Base-by-base conservation (phyloP, 306 rosid genomes). In the Pyrus communis region DNA sequence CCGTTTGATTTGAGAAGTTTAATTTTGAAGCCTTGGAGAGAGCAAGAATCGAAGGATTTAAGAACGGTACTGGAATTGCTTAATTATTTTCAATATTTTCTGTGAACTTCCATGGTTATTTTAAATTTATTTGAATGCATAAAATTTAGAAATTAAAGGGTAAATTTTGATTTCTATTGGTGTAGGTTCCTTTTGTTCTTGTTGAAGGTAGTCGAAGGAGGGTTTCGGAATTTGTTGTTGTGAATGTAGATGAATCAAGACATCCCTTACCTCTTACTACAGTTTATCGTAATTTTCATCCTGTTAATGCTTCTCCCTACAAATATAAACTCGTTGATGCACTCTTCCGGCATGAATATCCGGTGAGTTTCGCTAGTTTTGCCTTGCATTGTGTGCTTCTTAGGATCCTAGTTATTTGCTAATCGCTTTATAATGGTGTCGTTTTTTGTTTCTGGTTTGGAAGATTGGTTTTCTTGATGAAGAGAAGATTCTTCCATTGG, bases 401-500 rank as follows among this genome's bases (percentile, higher is more conserved):
- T 11, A 4, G 75, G 33, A 21, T 4, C 14, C 22, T 14, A 22
- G 30, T 12, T 55, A 4, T 4, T 15, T 52, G 46, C 63, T 25
- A 25, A 25, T 46, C 52, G 4, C 5, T 13, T 45, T 46, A 4
- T 14, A 1, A 5, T 46, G 18, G 1, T 46, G 52, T 13, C 12
- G 12, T 9, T 42, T 9, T 46, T 14, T 5, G 52, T 14, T 46
- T 46, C 15, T 46, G 52, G 52, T 70, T 85, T 82, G 75, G 78
- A 83, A 95, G 99, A 89, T 91, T 52, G 97, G 97, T 55, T 75
- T 95, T 35, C 92, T 88, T 12, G 98, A 95, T 55, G 97, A 91
- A 84, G 99, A 91, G 82, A 95, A 92, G 82, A 88, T 95, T 77
- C 99, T 95, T 70, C 92, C 97, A 0, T 67, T 90, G 84, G 98